These are phyloP conservation scores for Malassezia sp. DNA, from an alignment of 1,284 basidiomycete species.

Conservation along the genomic window DNA sequence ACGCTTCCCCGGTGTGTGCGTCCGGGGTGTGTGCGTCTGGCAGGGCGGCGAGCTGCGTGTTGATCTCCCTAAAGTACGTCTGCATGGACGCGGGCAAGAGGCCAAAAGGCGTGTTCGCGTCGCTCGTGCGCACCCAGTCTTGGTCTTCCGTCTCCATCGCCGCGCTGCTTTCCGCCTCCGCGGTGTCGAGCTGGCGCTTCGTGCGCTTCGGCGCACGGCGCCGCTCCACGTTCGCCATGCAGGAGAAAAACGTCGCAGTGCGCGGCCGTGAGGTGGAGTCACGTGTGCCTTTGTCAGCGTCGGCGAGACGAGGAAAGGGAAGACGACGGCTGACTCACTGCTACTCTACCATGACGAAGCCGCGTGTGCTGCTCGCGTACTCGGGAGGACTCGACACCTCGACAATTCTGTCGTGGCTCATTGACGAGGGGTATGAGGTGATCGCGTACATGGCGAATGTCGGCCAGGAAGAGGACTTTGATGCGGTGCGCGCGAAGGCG, in stretches of 20 bases:
- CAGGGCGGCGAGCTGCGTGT: conserved; percentile 3
- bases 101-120: conserved; percentile 13
- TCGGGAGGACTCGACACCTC: conserved; percentile 66
- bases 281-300: conserved; percentile 7
- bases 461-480: conserved; percentile 97
- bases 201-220: conserved; percentile 14
- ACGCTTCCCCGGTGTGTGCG: conserved; percentile 12
- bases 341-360: conserved; percentile 26
- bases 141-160: neutral
- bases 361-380: conserved; percentile 83
- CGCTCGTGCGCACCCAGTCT: conserved; percentile 7
- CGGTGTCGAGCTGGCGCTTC: neutral
- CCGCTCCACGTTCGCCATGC: conserved; percentile 11
- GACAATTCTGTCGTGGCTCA: conserved; percentile 50
- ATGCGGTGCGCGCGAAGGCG: conserved; percentile 81
- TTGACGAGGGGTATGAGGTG: conserved; percentile 94
- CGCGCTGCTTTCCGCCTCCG: neutral
- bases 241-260: neutral
- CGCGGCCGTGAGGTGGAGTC: neutral
- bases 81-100: conserved; percentile 12
- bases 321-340: conserved; percentile 3
- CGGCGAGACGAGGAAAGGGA: no score
- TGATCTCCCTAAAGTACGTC: conserved; percentile 16
- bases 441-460: conserved; percentile 98
- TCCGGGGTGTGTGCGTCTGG: conserved; percentile 10